These are phyloP conservation scores for Pseudocercospora ulei DNA, from an alignment of 2,329 filamentous ascomycete species.

Conservation along the genomic window DNA sequence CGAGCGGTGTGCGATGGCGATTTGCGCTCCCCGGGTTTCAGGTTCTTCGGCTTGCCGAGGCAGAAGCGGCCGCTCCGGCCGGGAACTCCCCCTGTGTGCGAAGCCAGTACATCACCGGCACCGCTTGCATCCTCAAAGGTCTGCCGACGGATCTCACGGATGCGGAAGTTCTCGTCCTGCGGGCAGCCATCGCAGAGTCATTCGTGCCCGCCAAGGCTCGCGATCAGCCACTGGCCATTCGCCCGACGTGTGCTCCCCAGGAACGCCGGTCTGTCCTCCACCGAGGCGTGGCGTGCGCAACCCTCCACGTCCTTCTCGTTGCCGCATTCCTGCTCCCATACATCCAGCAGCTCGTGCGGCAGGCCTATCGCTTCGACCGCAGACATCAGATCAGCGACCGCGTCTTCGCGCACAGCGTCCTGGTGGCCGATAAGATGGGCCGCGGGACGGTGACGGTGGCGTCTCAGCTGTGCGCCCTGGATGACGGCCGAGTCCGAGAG, in stretches of 20 bases:
- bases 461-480: slow-evolving; percentile 50
- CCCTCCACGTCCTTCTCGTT: slow-evolving; percentile 43
- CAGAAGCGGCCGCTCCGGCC: slow-evolving; percentile 37
- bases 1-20: slow-evolving; percentile 43
- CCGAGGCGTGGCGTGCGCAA: slow-evolving; percentile 20
- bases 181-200: slow-evolving; percentile 42
- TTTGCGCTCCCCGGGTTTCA: slow-evolving; percentile 45
- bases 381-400: slow-evolving; percentile 56
- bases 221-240: slow-evolving; percentile 19
- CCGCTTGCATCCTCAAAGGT: slow-evolving; percentile 55
- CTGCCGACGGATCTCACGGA: slow-evolving; percentile 50
- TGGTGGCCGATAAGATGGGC: slow-evolving; percentile 47
- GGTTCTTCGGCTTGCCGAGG: slow-evolving; percentile 41
- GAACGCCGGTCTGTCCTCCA: slow-evolving; percentile 22
- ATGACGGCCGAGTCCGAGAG: slow-evolving; percentile 56
- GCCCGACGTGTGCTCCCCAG: background rate
- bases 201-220: slow-evolving; percentile 1
- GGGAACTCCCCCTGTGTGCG: slow-evolving; percentile 47
- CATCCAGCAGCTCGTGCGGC: slow-evolving; percentile 45
- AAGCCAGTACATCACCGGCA: slow-evolving; percentile 54
- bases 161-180: slow-evolving; percentile 47
- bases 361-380: slow-evolving; percentile 54
- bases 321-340: slow-evolving; percentile 55
- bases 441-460: slow-evolving; percentile 46
- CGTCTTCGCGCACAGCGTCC: slow-evolving; percentile 45